A percentile compares a stretch with the other conserved stretches of the same genome.
These are phyloP conservation scores for Globisporangium irregulare DNA, from an alignment of 352 stramenopile species.

Conservation along the genomic window DNA sequence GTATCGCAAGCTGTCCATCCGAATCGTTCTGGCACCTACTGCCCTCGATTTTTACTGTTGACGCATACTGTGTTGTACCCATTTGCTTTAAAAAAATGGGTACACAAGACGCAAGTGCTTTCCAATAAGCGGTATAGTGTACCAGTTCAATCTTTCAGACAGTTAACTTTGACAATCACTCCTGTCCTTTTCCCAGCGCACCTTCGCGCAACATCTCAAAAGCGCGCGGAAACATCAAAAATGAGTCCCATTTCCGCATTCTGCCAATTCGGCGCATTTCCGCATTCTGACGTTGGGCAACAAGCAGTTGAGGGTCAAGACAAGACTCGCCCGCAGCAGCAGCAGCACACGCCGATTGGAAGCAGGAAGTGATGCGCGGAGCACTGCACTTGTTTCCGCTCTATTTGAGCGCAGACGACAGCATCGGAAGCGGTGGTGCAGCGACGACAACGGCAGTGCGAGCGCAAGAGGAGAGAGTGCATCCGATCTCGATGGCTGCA, in stretches of 20 bases:
- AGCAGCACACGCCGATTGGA: not conserved
- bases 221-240: constrained; percentile 11
- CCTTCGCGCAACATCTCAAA: constrained; percentile 27
- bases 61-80: not conserved
- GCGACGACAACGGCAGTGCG: constrained; percentile 24
- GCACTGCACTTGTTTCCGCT: constrained; percentile 56
- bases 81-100: not conserved
- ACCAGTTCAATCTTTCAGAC: not conserved
- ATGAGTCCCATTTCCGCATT: constrained; percentile 15
- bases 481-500: constrained; percentile 8
- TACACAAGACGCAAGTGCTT: too few relatives aligned
- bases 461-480: constrained; percentile 17
- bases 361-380: constrained; percentile 40
- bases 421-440: not conserved
- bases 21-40: too few relatives aligned
- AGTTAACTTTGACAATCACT: constrained; percentile 17
- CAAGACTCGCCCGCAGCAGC: not conserved
- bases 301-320: constrained; percentile 6
- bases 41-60: too few relatives aligned
- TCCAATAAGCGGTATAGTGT: not conserved
- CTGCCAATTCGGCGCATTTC: constrained; percentile 10
- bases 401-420: constrained; percentile 30
- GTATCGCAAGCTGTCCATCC: constrained; percentile 4
- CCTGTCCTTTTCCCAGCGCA: not conserved
- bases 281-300: constrained; percentile 14